These are phyloP conservation scores for Talaromyces stipitatus DNA, from an alignment of 495 filamentous ascomycete species.

Conservation along the genomic window DNA sequence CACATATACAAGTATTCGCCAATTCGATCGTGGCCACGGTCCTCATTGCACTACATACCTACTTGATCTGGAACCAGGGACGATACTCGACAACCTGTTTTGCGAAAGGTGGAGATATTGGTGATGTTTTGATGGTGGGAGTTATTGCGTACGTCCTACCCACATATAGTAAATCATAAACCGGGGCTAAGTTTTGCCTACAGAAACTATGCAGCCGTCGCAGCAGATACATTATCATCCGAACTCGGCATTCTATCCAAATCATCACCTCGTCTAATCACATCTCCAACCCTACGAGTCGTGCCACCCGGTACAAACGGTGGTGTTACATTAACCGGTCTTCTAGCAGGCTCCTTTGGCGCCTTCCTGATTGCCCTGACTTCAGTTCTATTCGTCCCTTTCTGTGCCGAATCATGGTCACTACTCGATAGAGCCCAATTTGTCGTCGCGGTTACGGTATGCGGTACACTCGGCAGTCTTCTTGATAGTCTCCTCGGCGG, in stretches of 20 bases:
- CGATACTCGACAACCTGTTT: conserved; percentile 21
- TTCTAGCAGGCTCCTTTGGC: conserved; percentile 67
- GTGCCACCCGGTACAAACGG: conserved; percentile 93
- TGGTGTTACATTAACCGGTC: conserved; percentile 67
- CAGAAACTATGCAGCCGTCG: conserved; percentile 80
- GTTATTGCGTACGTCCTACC: conserved; percentile 41
- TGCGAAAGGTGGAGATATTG: conserved; percentile 23
- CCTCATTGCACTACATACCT: conserved; percentile 63
- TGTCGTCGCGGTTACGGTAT: conserved; percentile 53
- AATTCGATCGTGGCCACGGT: conserved; percentile 76
- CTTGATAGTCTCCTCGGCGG: conserved; percentile 84
- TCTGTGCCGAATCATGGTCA: conserved; percentile 50
- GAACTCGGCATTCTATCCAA: conserved; percentile 88
- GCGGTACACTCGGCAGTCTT: conserved; percentile 70
- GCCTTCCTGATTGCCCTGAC: conserved; percentile 63
- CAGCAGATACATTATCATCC: conserved; percentile 90
- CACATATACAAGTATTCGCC: conserved; percentile 82
- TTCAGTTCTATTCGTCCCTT: conserved; percentile 58
- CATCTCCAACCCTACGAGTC: conserved; percentile 60
- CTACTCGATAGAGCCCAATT: conserved; percentile 44
- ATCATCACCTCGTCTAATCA: conserved; percentile 74
- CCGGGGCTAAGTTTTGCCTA: not conserved
- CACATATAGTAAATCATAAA: not conserved
- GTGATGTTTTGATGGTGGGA: conserved; percentile 48
- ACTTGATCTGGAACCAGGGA: conserved; percentile 27